These are phyloP conservation scores for Ophiostoma ulmi DNA, from an alignment of 2,329 filamentous ascomycete genomes.

Conservation along the genomic window DNA sequence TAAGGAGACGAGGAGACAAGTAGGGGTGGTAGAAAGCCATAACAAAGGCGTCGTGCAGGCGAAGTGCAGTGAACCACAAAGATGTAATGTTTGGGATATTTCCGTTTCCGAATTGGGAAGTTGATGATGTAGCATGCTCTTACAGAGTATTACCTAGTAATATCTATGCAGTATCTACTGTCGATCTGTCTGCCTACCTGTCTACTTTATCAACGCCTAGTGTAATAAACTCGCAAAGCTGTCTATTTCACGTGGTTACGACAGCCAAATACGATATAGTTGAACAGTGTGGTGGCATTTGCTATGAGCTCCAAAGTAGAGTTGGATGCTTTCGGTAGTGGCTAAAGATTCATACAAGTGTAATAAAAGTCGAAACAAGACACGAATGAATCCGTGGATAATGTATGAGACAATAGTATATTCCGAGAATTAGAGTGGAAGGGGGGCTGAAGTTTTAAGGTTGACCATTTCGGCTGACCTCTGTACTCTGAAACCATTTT, in stretches of 20 bases:
- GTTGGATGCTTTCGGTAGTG: not conserved
- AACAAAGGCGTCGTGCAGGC: not conserved
- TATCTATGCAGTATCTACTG: not conserved
- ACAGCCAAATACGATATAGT: not conserved
- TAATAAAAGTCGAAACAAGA: not conserved
- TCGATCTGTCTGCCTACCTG: not conserved
- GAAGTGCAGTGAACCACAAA: not conserved
- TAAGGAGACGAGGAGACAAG: not conserved
- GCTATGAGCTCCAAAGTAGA: not conserved
- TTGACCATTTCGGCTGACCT: not conserved
- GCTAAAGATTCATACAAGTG: not conserved
- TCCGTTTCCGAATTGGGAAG: not conserved
- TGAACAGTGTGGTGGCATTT: not conserved
- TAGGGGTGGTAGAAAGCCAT: not conserved
- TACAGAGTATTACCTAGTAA: not conserved
- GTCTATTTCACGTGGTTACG: conserved; percentile 10
- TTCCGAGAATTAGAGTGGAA: not conserved
- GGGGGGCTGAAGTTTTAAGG: not conserved
- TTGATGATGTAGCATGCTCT: not conserved
- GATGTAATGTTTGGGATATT: not conserved
- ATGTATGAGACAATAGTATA: not conserved
- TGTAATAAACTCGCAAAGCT: not conserved
- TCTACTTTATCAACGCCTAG: not conserved
- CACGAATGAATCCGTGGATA: not conserved
- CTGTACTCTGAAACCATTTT: not conserved